Conservation (phyloP, 73 alveolate species). For the Tetrahymena borealis region DNA sequence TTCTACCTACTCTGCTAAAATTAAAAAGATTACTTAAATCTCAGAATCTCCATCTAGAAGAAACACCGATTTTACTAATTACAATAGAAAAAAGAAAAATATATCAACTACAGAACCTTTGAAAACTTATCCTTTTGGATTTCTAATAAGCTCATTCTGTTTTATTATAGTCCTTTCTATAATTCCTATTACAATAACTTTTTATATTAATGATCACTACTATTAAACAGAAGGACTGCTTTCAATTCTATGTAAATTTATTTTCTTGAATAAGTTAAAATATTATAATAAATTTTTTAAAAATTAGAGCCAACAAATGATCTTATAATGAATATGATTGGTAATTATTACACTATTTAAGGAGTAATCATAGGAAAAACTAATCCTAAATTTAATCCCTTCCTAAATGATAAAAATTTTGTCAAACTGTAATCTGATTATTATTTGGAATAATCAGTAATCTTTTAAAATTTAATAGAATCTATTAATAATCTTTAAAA, state of each 20-base stretch:
- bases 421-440: not conserved
- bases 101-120: not conserved
- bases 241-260: not conserved
- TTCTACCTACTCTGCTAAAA: too few relatives aligned
- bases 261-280: not conserved
- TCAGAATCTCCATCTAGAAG: too few relatives aligned
- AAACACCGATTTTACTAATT: not conserved
- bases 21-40: too few relatives aligned
- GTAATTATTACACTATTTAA: not conserved
- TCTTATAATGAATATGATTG: not conserved
- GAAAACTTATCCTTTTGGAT: not conserved
- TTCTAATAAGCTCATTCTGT: not conserved
- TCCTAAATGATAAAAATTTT: not conserved
- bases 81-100: not conserved
- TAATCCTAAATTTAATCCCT: not conserved
- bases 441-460: not conserved
- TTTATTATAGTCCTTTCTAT: not conserved
- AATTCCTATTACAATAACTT: not conserved
- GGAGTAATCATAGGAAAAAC: not conserved
- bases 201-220: not conserved
- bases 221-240: not conserved
- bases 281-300: not conserved
- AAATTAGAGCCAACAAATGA: not conserved
- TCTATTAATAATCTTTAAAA: too few relatives aligned
- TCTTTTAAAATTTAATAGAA: too few relatives aligned